A percentile compares a stretch with the other conserved stretches of the same genome.
Evolutionary conservation across 1,284 basidiomycete species (phyloP).

Genomic region (Melampsora occidentalis): DNA sequence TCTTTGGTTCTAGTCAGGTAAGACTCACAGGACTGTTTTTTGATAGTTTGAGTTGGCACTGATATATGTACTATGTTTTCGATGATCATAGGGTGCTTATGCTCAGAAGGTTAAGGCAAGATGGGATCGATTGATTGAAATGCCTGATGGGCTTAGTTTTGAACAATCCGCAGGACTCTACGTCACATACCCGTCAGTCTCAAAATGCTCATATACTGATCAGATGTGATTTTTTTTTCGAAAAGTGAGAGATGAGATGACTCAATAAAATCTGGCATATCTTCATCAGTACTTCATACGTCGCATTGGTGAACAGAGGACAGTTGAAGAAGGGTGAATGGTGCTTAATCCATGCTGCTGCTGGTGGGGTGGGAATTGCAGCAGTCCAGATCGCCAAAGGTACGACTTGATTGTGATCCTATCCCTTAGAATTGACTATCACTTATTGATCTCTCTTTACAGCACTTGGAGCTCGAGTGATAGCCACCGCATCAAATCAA

Average conservation of each 20-base stretch:
- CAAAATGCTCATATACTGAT: not conserved
- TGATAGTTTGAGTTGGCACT: not conserved
- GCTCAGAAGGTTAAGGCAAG: conserved; percentile 58
- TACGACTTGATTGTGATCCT: conserved; percentile 41
- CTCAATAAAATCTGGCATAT: not conserved
- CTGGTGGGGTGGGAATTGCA: conserved; percentile 82
- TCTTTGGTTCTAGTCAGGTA: conserved; percentile 83
- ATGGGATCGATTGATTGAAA: conserved; percentile 60
- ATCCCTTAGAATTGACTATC: not conserved
- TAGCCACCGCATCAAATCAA: conserved; percentile 54
- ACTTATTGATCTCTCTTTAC: not conserved
- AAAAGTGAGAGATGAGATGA: not conserved
- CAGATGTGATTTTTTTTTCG: too few relatives aligned
- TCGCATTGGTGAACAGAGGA: conserved; percentile 79
- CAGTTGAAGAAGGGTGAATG: conserved; percentile 64
- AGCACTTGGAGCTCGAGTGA: conserved; percentile 55
- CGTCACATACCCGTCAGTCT: conserved; percentile 46
- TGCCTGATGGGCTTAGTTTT: conserved; percentile 65
- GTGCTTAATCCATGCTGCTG: conserved; percentile 65
- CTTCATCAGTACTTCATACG: conserved; percentile 67
- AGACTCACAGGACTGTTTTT: not conserved
- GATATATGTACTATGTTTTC: not conserved
- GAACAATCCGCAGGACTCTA: conserved; percentile 63
- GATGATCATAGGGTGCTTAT: conserved; percentile 8
- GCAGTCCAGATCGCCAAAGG: conserved; percentile 84